Conservation (phyloP, 148 eudicot genomes). For the Silene uniflora region DNA sequence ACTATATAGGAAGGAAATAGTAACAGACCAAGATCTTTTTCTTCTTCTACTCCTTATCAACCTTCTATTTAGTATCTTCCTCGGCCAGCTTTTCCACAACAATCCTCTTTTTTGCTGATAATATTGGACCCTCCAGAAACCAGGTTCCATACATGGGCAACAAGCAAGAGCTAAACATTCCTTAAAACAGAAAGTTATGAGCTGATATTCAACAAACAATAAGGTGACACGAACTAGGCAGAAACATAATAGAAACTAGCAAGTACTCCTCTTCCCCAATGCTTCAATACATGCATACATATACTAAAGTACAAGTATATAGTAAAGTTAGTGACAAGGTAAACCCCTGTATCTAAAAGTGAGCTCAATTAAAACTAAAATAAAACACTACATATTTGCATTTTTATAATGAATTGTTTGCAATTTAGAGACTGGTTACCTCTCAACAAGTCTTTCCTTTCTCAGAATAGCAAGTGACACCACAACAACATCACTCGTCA, state of each 20-base stretch:
- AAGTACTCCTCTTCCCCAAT: not conserved
- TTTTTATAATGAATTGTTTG: not conserved
- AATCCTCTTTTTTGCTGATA: constrained; percentile 74
- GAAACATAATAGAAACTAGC: no score
- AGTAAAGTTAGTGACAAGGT: no score
- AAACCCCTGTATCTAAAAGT: constrained; percentile 1
- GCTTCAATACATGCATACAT: no score
- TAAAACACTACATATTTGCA: no score
- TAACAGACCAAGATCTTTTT: constrained; percentile 60
- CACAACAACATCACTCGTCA: constrained; percentile 89
- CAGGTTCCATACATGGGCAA: constrained; percentile 12
- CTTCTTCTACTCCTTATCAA: constrained; percentile 66
- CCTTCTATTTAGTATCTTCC: constrained; percentile 68
- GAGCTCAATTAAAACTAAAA: not conserved
- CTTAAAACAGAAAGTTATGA: not conserved
- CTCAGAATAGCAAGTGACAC: constrained; percentile 78
- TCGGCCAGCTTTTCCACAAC: constrained; percentile 84
- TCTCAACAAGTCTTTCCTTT: constrained; percentile 81
- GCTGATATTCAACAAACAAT: no score
- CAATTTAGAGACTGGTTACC: constrained; percentile 41
- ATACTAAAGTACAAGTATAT: no score
- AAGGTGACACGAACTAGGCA: no score
- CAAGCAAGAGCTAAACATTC: not conserved
- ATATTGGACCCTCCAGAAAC: constrained; percentile 81
- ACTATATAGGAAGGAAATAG: not conserved